Evolutionary conservation across 2,329 filamentous ascomycete genomes (phyloP), one percentile per base, ranked within the genome.

Genomic region (Ophiostoma australiae): DNA sequence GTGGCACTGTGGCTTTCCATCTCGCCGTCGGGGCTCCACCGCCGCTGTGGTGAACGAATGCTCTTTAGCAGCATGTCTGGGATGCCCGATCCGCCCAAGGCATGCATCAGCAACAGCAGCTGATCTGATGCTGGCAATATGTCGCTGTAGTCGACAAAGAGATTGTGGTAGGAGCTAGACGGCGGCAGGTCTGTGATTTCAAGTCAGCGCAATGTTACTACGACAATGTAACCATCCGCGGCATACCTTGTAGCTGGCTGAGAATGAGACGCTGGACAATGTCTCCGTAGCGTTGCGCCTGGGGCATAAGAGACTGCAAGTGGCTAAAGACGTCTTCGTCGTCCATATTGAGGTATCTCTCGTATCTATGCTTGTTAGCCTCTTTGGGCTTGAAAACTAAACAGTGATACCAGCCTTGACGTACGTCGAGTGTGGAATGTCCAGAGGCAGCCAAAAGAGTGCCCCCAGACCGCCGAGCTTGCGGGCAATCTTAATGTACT

Each of bases 401-500:
- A 33, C 31, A n/a, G 27, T 52, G 48, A 20, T 52, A 23, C 10
- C 4, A n/a, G 13, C 27, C 27, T 31, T 20, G 11, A 15, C 6
- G 4, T 74, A 80, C 78, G 78, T 80, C 0, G 78, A 80, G 11
- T 76, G 73, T 0, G 78, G 78, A 0, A 80, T 74, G 6, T 77
- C 76, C 7, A 76, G 20, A 0, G 78, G 78, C 15, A 80, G 76
- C 78, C 78, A 80, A 13, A 79, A 72, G 2, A 80, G 72, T 0
- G 77, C 75, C 0, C 78, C 78, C 2, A 79, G 72, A 1, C 75
- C 75, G 0, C 77, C 77, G 2, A 80, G 73, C 37, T 75, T 73
- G 2, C 78, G 73, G 0, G 76, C 77, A 33, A 80, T 77, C 69
- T 79, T 79, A 71, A 79, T 76, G 8, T 80, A 80, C 69, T 80